Percentiles rank a stretch among this genome's conserved stretches.
Conservation (phyloP, 768 basidiomycete genomes). For the Leucocoprinus leucothites region DNA sequence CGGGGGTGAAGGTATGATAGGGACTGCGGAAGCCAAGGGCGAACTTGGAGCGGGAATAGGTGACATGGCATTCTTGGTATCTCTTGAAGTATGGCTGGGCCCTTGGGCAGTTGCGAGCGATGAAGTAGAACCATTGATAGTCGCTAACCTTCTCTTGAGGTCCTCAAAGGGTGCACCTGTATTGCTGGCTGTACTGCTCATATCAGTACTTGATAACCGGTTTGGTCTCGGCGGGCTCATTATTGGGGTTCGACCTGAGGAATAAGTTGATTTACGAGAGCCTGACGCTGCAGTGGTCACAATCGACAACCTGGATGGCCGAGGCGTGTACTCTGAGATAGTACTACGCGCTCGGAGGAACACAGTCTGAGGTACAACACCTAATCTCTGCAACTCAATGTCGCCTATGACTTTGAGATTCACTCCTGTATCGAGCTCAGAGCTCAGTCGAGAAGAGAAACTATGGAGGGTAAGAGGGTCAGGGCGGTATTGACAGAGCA, state of each 20-base stretch:
- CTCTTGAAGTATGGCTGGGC: constrained; percentile 18
- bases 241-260: constrained; percentile 34
- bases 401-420: constrained; percentile 62
- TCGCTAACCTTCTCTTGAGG: constrained; percentile 69
- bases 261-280: constrained; percentile 9
- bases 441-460: constrained; percentile 60
- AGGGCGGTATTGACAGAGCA: background rate
- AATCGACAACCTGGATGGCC: constrained; percentile 36
- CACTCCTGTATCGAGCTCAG: constrained; percentile 62
- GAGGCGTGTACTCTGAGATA: constrained; percentile 26
- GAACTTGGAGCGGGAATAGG: constrained; percentile 17
- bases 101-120: constrained; percentile 46
- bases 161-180: constrained; percentile 72
- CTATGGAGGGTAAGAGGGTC: constrained; percentile 29
- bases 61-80: constrained; percentile 6
- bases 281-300: constrained; percentile 19
- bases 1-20: constrained; percentile 27
- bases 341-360: constrained; percentile 65
- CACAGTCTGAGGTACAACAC: constrained; percentile 87
- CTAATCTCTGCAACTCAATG: constrained; percentile 82
- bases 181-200: constrained; percentile 21
- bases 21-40: constrained; percentile 41
- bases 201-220: constrained; percentile 46
- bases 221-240: constrained; percentile 48
- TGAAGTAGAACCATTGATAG: constrained; percentile 68